Base-by-base conservation (phyloP, 805 yeast species). In the Sugiyamaella floridensis region DNA sequence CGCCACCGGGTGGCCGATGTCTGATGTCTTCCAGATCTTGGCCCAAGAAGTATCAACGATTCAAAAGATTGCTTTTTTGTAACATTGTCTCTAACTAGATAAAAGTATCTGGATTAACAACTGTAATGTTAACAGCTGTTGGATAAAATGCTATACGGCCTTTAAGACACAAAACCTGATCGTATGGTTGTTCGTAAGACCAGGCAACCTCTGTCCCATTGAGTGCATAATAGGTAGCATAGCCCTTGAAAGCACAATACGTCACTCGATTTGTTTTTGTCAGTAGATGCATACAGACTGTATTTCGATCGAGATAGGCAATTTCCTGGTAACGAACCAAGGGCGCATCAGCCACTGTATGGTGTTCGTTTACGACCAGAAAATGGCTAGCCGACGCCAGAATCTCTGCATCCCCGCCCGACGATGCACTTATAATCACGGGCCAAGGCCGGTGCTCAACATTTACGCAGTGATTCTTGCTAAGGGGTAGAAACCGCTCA, bases 101-200 rank as follows among this genome's bases (percentile, higher is more conserved):
- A 22, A 22, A 6, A 22, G 26, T 22, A 22, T 10, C 37, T 14
- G 37, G 37, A 32, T 32, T 11, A 11, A 41, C 14, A 4, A 16
- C 14, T 10, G 19, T 37, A 10, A 37, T 37, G 4, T 5, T 28
- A 10, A 47, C 50, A 15, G 10, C n/a, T 2, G 37, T 28, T 10
- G 34, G 26, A 12, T 18, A 37, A 37, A 47, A 47, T 14, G 50
- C 50, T 11, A 47, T 12, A n/a, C 29, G 45, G 18, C 26, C 47
- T n/a, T 19, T 26, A 16, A 47, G 32, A 14, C 16, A 16, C 8
- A 3, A 14, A 11, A 47, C 28, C 45, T 47, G 50, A 6, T 47
- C 50, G n/a, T 47, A 47, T 22, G 50, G 50, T 16, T 41, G 50
- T 15, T 40, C 46, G 16, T 47, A 47, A 4, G 45, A 47, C 50